Conservation (phyloP, 148 eudicot genomes). For the Rhododendron molle region DNA sequence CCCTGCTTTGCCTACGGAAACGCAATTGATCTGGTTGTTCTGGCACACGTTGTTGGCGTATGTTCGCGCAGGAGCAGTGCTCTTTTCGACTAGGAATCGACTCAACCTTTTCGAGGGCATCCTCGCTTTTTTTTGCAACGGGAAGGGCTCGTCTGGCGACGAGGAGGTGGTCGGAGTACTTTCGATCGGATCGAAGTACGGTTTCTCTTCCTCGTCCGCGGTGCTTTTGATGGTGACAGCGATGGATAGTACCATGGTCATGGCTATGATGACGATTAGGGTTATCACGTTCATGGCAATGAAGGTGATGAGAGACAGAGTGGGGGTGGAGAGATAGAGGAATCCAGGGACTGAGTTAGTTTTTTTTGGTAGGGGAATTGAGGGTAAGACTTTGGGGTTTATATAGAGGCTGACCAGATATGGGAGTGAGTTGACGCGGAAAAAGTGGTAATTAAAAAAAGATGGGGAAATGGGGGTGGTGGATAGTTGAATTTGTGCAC, state of each 20-base stretch:
- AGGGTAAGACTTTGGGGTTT: constrained; percentile 5
- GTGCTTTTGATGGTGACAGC: neutral
- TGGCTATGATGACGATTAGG: constrained; percentile 25
- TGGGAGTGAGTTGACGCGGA: constrained; percentile 38
- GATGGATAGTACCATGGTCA: constrained; percentile 25
- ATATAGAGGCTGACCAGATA: constrained; percentile 13
- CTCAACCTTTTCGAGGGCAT: too few species aligned
- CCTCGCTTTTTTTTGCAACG: too few species aligned
- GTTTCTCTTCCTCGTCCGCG: neutral
- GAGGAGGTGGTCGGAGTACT: neutral
- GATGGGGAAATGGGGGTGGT: constrained; percentile 7
- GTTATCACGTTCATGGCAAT: constrained; percentile 15
- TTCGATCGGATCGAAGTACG: neutral
- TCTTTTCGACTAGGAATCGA: too few species aligned
- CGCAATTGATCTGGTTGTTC: constrained; percentile 41
- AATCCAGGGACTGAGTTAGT: neutral
- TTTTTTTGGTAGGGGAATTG: neutral
- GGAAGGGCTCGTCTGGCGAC: too few species aligned
- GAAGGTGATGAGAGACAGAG: neutral
- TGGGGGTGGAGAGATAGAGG: neutral
- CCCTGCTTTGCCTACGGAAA: constrained; percentile 4
- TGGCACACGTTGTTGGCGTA: too few species aligned
- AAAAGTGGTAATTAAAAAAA: constrained; percentile 17
- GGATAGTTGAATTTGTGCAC: neutral
- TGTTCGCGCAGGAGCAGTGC: too few species aligned